Evolutionary conservation across 192 early-diverging fungal genomes (phyloP), one percentile per base, ranked within the genome.

Genomic region (Coemansia sp.): DNA sequence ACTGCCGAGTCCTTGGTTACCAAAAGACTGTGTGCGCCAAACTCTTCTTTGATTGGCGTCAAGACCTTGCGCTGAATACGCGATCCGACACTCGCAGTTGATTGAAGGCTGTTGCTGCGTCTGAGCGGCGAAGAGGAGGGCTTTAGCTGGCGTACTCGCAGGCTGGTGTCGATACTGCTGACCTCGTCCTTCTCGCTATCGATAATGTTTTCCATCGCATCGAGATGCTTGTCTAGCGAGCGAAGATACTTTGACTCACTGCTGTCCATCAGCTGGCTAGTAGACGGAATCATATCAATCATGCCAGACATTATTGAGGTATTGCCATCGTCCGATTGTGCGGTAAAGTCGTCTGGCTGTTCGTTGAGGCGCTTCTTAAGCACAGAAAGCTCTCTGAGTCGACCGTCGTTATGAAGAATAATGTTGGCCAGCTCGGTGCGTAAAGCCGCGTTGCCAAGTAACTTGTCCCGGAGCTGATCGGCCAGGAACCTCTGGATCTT

Each of bases 1-100:
- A 69, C 60, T 3, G 67, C 50, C 0, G 60, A n/a, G 3, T 61
- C 49, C 18, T n/a, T 55, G 5, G 33, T 17, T 54, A 51, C 22
- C 62, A 30, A 2, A 11, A 56, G 55, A 8, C 16, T 42, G 7
- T 54, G 48, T 10, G 32, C 14, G 20, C 18, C 38, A 33, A 61
- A 56, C 48, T 75, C 77, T 49, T 80, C 77, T 14, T 48, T 58
- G 59, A 80, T 80, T n/a, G 77, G 77, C 48, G 77, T 75, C 50
- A 80, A 56, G 18, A 68, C 32, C 62, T 70, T 70, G 61, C 55
- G 63, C 38, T 55, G 31, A 17, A 60, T 20, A 33, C 69, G 75
- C 58, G 32, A 2, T 10, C 52, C 17, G 30, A 34, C 0, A 36
- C 59, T 61, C 16, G 54, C 54, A 12, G 64, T 17, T 3, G 55